Conservation (phyloP, 257 asterid genomes). For the Euphrasia confusa region DNA sequence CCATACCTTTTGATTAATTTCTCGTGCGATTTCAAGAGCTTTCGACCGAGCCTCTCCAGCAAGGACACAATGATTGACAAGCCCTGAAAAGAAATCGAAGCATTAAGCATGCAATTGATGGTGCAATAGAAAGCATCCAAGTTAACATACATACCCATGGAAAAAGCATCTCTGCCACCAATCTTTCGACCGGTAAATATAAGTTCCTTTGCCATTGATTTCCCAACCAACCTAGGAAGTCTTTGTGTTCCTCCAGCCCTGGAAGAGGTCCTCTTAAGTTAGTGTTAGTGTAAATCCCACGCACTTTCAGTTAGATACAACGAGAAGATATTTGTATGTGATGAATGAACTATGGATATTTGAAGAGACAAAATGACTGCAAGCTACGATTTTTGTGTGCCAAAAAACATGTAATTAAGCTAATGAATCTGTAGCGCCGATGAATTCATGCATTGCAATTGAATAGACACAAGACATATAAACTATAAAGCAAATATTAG, state of each 20-base stretch:
- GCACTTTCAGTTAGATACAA: constrained; percentile 23
- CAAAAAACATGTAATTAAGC: not conserved
- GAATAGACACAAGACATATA: not conserved
- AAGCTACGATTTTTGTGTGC: not conserved
- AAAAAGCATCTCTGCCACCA: constrained; percentile 39
- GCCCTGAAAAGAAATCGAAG: constrained; percentile 47
- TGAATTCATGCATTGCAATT: constrained; percentile 1
- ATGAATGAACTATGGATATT: constrained; percentile 4
- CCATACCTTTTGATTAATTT: constrained; percentile 69
- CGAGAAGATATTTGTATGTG: constrained; percentile 2
- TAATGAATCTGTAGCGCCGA: not conserved
- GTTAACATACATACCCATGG: constrained; percentile 35
- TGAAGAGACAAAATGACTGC: constrained; percentile 10
- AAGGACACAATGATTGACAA: constrained; percentile 78
- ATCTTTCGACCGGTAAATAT: constrained; percentile 56
- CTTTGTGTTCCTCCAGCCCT: constrained; percentile 97
- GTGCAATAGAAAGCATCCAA: not conserved
- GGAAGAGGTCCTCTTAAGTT: constrained; percentile 30
- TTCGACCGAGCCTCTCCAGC: constrained; percentile 71
- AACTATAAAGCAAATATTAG: constrained; percentile 4
- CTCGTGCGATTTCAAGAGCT: constrained; percentile 80
- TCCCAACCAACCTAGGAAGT: constrained; percentile 91
- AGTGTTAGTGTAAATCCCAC: too few species aligned
- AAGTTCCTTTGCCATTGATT: constrained; percentile 77
- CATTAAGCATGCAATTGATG: not conserved